Evolutionary conservation across 768 basidiomycete species (phyloP).

Genomic region (Lactifluus volemus): DNA sequence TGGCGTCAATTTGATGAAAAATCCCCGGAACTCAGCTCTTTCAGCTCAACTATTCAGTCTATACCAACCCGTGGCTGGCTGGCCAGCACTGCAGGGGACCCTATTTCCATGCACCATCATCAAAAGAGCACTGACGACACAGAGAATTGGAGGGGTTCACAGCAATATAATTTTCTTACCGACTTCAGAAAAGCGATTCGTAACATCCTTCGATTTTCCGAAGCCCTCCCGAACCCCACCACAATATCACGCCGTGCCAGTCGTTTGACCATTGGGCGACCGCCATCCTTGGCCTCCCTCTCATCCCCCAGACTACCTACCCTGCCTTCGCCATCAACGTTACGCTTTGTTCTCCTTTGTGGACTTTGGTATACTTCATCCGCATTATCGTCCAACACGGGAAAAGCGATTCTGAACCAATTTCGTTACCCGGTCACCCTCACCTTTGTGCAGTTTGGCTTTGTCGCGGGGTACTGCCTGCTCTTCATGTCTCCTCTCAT

Average conservation of each 20-base stretch:
- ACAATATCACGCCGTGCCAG: constrained; percentile 2
- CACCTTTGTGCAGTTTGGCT: constrained; percentile 96
- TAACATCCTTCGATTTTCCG: constrained; percentile 7
- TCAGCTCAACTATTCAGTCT: constrained; percentile 19
- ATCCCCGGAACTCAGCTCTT: constrained; percentile 1
- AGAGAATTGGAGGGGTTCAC: not conserved
- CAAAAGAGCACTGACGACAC: not conserved
- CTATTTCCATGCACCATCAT: constrained; percentile 4
- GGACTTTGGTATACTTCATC: constrained; percentile 89
- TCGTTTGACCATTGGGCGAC: not conserved
- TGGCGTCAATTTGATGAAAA: constrained; percentile 18
- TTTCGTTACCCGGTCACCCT: constrained; percentile 95
- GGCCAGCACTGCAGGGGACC: constrained; percentile 6
- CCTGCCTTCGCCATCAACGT: constrained; percentile 26
- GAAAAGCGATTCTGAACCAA: constrained; percentile 86
- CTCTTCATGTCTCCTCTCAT: constrained; percentile 72
- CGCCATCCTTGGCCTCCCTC: not conserved
- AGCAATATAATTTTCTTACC: not conserved
- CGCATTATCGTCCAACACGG: constrained; percentile 92
- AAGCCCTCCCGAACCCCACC: constrained; percentile 3
- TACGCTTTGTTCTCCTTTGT: constrained; percentile 73
- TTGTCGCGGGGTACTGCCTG: constrained; percentile 81
- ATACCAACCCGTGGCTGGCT: constrained; percentile 8
- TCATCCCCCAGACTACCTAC: constrained; percentile 1
- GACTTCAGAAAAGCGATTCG: constrained; percentile 5